phyloP scores from a whole-genome alignment of 2,329 filamentous ascomycete species.

The Epichloe brachyelytri region DNA sequence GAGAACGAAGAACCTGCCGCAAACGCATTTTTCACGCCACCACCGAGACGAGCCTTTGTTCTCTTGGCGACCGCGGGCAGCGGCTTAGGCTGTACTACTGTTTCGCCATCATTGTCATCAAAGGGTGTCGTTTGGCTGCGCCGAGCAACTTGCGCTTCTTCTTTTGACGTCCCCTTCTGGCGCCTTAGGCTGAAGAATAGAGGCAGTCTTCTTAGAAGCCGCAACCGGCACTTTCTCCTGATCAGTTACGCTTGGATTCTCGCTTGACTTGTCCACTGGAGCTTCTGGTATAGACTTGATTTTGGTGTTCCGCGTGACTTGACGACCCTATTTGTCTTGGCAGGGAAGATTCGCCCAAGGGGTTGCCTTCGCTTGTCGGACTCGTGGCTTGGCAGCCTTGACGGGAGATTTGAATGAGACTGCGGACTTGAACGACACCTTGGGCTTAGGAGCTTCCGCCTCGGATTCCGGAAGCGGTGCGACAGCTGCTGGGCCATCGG shows the following conservation, averaged over 20 bases:
- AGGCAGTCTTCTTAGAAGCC: conserved; percentile 7
- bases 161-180: conserved; percentile 34
- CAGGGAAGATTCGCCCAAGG: conserved; percentile 30
- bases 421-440: conserved; percentile 5
- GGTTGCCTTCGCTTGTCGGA: conserved; percentile 32
- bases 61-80: conserved; percentile 4
- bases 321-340: conserved; percentile 29
- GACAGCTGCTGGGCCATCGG: neutral
- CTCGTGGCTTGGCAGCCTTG: conserved; percentile 25
- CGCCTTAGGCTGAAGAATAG: conserved; percentile 6
- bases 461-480: conserved; percentile 13
- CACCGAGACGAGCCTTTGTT: conserved; percentile 10
- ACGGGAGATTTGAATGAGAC: conserved; percentile 4
- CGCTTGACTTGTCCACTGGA: conserved; percentile 26
- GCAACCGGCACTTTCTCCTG: conserved; percentile 17
- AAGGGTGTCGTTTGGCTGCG: conserved; percentile 52
- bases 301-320: conserved; percentile 3
- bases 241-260: conserved; percentile 20
- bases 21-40: conserved; percentile 32
- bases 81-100: conserved; percentile 8
- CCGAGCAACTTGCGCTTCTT: conserved; percentile 66
- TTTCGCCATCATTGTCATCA: conserved; percentile 48
- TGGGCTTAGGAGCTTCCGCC: conserved; percentile 8
- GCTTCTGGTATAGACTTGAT: conserved; percentile 1
- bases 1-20: conserved; percentile 46